These are phyloP conservation scores for Xylaria polymorpha DNA, from an alignment of 2,329 filamentous ascomycete species.

Conservation along the genomic window DNA sequence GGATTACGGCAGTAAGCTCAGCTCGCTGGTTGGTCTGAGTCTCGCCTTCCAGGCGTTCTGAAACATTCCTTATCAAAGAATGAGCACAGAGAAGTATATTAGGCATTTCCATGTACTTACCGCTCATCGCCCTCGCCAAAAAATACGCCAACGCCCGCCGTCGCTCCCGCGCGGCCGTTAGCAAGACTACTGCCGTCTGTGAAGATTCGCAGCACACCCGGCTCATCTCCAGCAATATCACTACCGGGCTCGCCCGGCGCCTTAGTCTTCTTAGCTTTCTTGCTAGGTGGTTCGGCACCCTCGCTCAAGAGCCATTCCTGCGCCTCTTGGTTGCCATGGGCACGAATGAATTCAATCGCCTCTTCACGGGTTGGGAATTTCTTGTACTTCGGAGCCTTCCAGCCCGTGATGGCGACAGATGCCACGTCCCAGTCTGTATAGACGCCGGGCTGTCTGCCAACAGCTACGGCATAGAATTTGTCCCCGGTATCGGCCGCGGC, in stretches of 20 bases:
- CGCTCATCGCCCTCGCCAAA: constrained; percentile 68
- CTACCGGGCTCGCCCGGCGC: constrained; percentile 23
- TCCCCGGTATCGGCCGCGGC: constrained; percentile 55
- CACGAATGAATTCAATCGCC: constrained; percentile 79
- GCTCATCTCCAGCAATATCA: constrained; percentile 37
- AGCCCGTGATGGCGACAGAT: constrained; percentile 77
- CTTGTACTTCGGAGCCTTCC: constrained; percentile 76
- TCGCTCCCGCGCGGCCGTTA: constrained; percentile 67
- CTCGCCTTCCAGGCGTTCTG: constrained; percentile 78
- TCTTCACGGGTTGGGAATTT: constrained; percentile 75
- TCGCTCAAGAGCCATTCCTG: constrained; percentile 57
- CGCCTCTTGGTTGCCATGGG: constrained; percentile 58
- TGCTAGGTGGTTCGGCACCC: constrained; percentile 50
- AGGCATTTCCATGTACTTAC: constrained; percentile 44
- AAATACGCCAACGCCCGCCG: constrained; percentile 72
- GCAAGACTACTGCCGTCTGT: constrained; percentile 72
- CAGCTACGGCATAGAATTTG: constrained; percentile 70
- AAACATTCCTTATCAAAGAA: constrained; percentile 66
- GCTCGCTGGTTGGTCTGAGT: constrained; percentile 94
- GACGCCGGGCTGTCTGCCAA: constrained; percentile 68
- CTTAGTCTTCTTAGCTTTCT: constrained; percentile 50
- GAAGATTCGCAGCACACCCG: constrained; percentile 61
- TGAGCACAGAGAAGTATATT: constrained; percentile 25
- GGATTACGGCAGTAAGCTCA: constrained; percentile 89
- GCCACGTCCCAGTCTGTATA: constrained; percentile 76